These are phyloP conservation scores for Atkinsonella hypoxylon DNA, from an alignment of 2,329 filamentous ascomycete genomes.

Conservation along the genomic window DNA sequence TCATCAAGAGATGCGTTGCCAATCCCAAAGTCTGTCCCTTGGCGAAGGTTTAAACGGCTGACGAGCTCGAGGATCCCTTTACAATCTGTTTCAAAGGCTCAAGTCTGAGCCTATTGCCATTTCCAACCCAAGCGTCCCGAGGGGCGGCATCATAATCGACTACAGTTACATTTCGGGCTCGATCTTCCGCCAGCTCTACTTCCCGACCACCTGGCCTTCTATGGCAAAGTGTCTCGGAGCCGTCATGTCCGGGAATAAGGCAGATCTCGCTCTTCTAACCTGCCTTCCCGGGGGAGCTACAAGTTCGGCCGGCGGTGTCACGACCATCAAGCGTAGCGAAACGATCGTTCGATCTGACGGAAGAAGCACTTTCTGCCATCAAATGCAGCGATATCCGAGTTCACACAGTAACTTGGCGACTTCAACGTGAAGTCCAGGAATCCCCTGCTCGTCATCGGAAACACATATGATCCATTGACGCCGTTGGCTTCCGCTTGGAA, in stretches of 20 bases:
- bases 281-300: background rate
- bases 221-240: constrained; percentile 2
- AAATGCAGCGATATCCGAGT: constrained; percentile 23
- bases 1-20: constrained; percentile 15
- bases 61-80: constrained; percentile 14
- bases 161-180: background rate
- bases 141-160: constrained; percentile 1
- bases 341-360: background rate
- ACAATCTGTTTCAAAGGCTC: constrained; percentile 13
- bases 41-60: constrained; percentile 10
- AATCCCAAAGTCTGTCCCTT: constrained; percentile 12
- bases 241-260: background rate
- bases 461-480: constrained; percentile 18
- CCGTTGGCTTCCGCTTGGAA: constrained; percentile 4
- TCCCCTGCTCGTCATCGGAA: constrained; percentile 26
- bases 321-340: background rate
- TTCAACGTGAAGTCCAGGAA: constrained; percentile 21
- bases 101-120: constrained; percentile 12
- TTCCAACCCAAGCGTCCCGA: background rate
- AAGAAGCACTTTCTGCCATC: constrained; percentile 14
- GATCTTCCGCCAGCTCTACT: background rate
- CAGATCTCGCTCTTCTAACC: background rate
- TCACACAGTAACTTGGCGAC: constrained; percentile 16
- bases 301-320: background rate
- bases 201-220: background rate